These are phyloP conservation scores for Avena sativa DNA, from an alignment of 176 grass and related monocot genomes.

Conservation along the genomic window DNA sequence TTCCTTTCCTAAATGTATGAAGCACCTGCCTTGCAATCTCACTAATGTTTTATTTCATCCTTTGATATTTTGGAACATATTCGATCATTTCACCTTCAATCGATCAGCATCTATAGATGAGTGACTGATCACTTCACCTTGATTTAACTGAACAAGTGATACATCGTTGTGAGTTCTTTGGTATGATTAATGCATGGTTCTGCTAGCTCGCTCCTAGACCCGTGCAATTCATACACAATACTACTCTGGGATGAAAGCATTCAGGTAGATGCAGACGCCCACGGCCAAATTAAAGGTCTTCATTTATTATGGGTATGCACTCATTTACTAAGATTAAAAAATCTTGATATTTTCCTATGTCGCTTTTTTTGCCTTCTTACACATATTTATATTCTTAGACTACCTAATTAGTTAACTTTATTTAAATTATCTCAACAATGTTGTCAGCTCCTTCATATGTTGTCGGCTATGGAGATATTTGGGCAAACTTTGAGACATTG, in stretches of 20 bases:
- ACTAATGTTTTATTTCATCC: conserved; percentile 44
- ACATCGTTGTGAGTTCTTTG: not conserved
- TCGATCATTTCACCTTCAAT: conserved; percentile 91
- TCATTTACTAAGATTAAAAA: not conserved
- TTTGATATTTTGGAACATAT: conserved; percentile 87
- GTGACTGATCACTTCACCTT: conserved; percentile 17
- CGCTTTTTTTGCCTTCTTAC: not conserved
- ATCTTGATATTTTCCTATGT: not conserved
- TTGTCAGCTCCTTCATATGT: not conserved
- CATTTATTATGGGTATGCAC: not conserved
- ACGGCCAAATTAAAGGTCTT: not conserved
- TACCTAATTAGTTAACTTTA: not conserved
- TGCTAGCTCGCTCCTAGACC: not conserved
- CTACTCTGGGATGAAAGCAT: not conserved
- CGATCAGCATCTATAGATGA: conserved; percentile 70
- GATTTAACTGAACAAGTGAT: not conserved
- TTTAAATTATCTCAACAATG: not conserved
- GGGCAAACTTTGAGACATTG: not conserved
- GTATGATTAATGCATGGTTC: not conserved
- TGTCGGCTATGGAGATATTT: not conserved
- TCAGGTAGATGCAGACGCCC: not conserved
- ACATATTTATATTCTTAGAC: not conserved
- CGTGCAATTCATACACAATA: not conserved
- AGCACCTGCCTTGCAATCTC: not conserved
- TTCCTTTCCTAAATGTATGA: not conserved